Evolutionary conservation across 1,139 yeast species (phyloP).

Genomic region (Zygosaccharomyces sapae): DNA sequence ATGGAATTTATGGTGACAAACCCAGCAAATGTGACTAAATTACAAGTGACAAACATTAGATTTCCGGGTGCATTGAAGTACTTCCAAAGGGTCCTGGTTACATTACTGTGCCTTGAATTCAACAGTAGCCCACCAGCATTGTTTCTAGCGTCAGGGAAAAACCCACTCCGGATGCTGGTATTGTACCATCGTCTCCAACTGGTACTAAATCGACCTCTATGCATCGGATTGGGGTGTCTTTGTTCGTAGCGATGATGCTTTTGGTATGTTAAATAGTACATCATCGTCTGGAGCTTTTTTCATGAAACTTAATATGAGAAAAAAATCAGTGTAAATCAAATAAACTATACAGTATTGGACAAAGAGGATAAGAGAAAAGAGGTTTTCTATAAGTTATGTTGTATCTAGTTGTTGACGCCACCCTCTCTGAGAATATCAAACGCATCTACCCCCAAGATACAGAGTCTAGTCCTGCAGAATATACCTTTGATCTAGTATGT

Average conservation of each 20-base stretch:
- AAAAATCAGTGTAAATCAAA: not conserved
- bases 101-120: conserved; percentile 9
- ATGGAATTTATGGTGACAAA: conserved; percentile 31
- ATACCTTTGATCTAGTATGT: conserved; percentile 69
- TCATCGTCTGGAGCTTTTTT: not conserved
- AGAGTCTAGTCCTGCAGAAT: conserved; percentile 61
- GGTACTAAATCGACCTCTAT: conserved; percentile 8
- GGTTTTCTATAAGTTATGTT: conserved; percentile 22
- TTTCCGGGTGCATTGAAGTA: conserved; percentile 36
- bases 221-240: conserved; percentile 6
- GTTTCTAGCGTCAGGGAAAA: conserved; percentile 5
- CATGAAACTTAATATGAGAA: not conserved
- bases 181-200: conserved; percentile 13
- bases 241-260: not conserved
- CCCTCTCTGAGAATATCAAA: conserved; percentile 32
- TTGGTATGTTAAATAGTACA: not conserved
- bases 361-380: not conserved
- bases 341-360: not conserved
- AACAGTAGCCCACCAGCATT: conserved; percentile 11
- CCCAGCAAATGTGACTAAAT: conserved; percentile 31
- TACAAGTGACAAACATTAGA: conserved; percentile 35
- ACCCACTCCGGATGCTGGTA: conserved; percentile 7
- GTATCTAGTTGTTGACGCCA: conserved; percentile 27
- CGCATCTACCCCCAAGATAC: conserved; percentile 51
- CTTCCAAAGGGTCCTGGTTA: conserved; percentile 26